Percentiles rank a stretch among this genome's conserved stretches.
phyloP scores from a whole-genome alignment of 208 protist genomes.

The Trypanosomatidae sp. region DNA sequence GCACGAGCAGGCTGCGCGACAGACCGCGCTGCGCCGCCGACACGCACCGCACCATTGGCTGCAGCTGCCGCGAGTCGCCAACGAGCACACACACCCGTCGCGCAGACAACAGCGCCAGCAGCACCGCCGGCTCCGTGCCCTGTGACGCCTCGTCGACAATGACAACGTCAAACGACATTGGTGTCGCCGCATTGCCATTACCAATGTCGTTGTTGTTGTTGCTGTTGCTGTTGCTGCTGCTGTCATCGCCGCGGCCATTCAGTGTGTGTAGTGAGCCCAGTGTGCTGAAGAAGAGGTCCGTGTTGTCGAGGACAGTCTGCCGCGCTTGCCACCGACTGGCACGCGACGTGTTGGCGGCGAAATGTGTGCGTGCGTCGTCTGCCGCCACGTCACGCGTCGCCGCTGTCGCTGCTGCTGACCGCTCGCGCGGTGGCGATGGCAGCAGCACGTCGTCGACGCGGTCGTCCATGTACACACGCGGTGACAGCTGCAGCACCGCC shows the following conservation, averaged over 20 bases:
- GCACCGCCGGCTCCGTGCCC: conserved; percentile 72
- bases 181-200: conserved; percentile 7
- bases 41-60: conserved; percentile 71
- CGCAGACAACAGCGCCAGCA: conserved; percentile 56
- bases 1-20: conserved; percentile 50
- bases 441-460: not conserved
- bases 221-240: no score
- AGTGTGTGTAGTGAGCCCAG: conserved; percentile 72
- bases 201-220: no score
- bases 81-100: conserved; percentile 53
- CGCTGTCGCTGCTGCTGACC: not conserved
- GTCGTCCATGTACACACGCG: conserved; percentile 65
- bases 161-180: conserved; percentile 82
- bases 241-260: conserved; percentile 12
- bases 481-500: conserved; percentile 22
- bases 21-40: conserved; percentile 38
- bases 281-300: conserved; percentile 55
- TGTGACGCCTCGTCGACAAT: conserved; percentile 90
- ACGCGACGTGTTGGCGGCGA: not conserved
- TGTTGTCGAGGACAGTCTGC: not conserved
- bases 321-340: not conserved
- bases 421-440: not conserved
- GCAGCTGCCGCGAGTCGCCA: conserved; percentile 85
- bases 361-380: not conserved
- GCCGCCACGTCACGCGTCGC: not conserved